phyloP scores from a whole-genome alignment of 2,329 filamentous ascomycete species.

The Monosporascus ibericus region DNA sequence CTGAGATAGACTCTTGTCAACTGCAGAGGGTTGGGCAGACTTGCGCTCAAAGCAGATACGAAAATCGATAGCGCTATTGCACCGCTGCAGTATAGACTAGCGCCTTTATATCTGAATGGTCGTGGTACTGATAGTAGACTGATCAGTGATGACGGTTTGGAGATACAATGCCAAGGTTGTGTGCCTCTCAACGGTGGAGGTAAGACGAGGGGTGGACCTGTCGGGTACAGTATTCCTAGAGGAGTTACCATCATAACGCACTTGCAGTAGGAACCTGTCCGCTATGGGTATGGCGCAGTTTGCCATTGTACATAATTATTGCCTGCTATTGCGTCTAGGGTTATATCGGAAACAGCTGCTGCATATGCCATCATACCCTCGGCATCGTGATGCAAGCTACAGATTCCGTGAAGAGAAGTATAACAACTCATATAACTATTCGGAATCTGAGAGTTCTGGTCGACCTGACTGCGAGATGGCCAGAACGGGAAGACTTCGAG shows the following conservation, averaged over 20 bases:
- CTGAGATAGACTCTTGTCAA: background rate
- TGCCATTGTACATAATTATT: background rate
- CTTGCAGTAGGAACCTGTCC: too few species aligned
- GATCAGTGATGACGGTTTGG: background rate
- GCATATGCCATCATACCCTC: background rate
- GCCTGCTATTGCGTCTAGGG: too few species aligned
- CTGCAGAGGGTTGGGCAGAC: too few species aligned
- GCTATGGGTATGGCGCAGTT: background rate
- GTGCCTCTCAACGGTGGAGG: background rate
- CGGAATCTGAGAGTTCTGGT: conserved; percentile 7
- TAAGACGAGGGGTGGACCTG: background rate
- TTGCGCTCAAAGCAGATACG: too few species aligned
- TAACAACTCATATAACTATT: background rate
- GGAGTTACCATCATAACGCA: background rate
- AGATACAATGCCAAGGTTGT: conserved; percentile 1
- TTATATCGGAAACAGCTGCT: too few species aligned
- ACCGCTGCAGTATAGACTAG: too few species aligned
- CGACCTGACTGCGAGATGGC: conserved; percentile 18
- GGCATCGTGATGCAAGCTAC: background rate
- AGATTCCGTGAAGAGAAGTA: background rate
- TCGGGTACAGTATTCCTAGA: too few species aligned
- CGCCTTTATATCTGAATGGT: too few species aligned
- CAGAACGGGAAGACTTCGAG: conserved; percentile 25
- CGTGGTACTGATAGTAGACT: too few species aligned
- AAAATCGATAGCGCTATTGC: too few species aligned